Base-by-base conservation (phyloP, 306 rosid genomes). In the Medicago lupulina region DNA sequence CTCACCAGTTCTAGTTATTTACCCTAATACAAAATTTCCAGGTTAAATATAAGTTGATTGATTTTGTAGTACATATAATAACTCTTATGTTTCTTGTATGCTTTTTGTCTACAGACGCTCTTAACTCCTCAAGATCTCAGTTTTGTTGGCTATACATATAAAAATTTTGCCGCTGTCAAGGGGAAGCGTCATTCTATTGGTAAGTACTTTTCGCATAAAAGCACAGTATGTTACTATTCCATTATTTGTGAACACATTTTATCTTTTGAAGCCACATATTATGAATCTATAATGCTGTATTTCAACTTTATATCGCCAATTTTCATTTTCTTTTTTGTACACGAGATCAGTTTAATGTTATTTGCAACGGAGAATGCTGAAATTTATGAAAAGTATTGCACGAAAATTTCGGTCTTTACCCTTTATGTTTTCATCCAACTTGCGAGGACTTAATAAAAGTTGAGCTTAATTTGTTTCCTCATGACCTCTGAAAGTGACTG, bases 111-210 rank as follows among this genome's bases (percentile, higher is more conserved):
- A 57, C 85, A 94, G 98, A 89, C 60, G 81, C 75, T 88, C 80
- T 49, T 94, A 87, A 89, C 92, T 83, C 79, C 96, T 55, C 88
- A 90, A 83, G 97, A 94, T 90, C 95, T 94, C 68, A 94, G 82
- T 85, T 94, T 94, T 83, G 98, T 94, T 85, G 98, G 98, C 64
- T 94, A 94, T 83, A 91, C 98, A 38, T 94, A 91, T 82, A 94
- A 94, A 86, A 90, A 94, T 63, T 94, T 94, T 73, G 97, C 93
- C 23, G 98, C 97, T 60, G 86, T 91, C 79, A 91, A 91, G 81
- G 97, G 96, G 54, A 73, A 68, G 41, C 85, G 7, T 43, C 92
- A 61, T 41, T 80, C 96, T 68, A 17, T 49, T 53, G 96, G 98
- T 93, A 85, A 15, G 81, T 34, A 39, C 57, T 83, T 81, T 38